Base-by-base conservation (phyloP, 306 rosid genomes). In the Fragaria iinumae region DNA sequence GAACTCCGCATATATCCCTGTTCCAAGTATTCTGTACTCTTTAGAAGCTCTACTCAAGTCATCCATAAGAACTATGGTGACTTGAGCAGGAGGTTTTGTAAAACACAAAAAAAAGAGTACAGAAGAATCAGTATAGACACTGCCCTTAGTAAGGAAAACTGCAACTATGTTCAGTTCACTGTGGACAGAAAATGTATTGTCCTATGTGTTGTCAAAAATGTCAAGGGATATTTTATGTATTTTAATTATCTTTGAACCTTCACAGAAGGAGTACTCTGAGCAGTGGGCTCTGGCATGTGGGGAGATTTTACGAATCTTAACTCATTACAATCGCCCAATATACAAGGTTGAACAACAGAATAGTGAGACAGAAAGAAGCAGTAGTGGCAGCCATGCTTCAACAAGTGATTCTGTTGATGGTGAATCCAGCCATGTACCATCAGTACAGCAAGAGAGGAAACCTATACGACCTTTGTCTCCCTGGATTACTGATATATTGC, bases 221-320 rank as follows among this genome's bases (percentile, higher is more conserved):
- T 65, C 52, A 0, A 57, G 25, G 14, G 29, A 39, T 67, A 50
- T 53, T 60, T 45, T 29, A 21, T 47, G 16, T 45, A 66, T 77
- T 63, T 75, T 76, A 34, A 55, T 74, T 72, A 59, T 39, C 49
- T 27, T 77, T 25, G 59, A 2, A 27, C 48, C 34, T 77, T 80
- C 62, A 44, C 92, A 95, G 98, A 90, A 83, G 72, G 97, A 90
- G 76, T 95, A 90, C 74, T 95, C 98, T 36, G 98, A 95, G 84
- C 97, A 95, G 72, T 95, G 98, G 98, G 97, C 98, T 66, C 81
- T 95, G 78, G 98, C 98, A 48, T 92, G 96, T 82, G 96, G 97
- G 72, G 98, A 95, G 85, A 89, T 95, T 82, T 87, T 95, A 84
- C 88, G 98, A 65, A 89, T 95, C 76, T 83, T 95, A 81, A 95